Base-by-base conservation (phyloP, 2,329 filamentous ascomycete species). In the Neopestalotiopsis rosae region DNA sequence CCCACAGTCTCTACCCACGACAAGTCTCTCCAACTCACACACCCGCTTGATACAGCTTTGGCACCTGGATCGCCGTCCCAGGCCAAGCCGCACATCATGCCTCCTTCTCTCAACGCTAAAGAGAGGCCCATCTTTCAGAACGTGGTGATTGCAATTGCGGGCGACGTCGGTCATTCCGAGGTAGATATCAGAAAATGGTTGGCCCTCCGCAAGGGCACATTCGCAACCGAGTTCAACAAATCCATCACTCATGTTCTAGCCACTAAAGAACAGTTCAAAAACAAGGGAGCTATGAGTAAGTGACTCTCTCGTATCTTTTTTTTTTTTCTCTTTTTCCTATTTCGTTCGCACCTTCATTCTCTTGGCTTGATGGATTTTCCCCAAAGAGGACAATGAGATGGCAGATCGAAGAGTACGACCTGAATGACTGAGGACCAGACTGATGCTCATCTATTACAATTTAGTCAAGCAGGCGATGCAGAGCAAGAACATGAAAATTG, bases 191-290 rank as follows among this genome's bases (percentile, higher is more conserved):
- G 84, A 45, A 82, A 83, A 52, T 97, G 93, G 93, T 85, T 93
- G 10, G 81, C 82, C 4, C 76, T 83, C 4, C 88, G 92, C 69
- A 89, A 88, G 6, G 94, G 92, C 1, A 78, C 68, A 1, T 91
- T 90, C 76, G 80, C 82, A 0, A 77, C 82, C 1, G 80, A 83
- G 0, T 79, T 94, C 20, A 83, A 83, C 32, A 77, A 83, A 0
- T 74, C 82, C 0, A 88, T 91, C 10, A 97, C 94, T 0, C 94
- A 97, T 79, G 81, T 97, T 0, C 85, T 97, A 28, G 88, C 89
- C 67, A 89, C 88, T 0, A 82, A 86, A 64, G 85, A 89, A 42
- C 87, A 90, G 17, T 94, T 89, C 78, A 85, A 86, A 70, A 79
- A 83, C 24, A 79, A 71, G 38, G 74, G 76, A 6, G 74, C 83